Evolutionary conservation across 169 alveolate species (phyloP), one percentile per base, ranked within the genome.

Genomic region (Cryptosporidium tyzzeri): DNA sequence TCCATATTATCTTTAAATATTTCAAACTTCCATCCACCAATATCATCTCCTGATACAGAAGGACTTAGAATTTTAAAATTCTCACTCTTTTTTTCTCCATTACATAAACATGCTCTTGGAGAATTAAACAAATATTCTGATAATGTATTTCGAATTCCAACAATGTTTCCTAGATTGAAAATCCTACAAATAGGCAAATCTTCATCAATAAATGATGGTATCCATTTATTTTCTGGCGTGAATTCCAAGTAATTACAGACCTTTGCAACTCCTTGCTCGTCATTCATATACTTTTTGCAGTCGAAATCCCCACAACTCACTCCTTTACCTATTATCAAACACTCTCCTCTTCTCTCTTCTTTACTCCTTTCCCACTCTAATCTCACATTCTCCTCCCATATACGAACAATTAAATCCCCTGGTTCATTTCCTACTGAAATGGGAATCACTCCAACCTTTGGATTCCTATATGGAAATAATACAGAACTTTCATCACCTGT

Each of bases 11-110:
- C 67, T 31, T 26, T 21, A 33, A 80, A 59, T 18, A 61, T 10
- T 14, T 74, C 71, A 35, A 80, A 26, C 21, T 53, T 59, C 89
- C 89, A 80, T 8, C 89, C 89, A 6, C 70, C 86, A 37, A 6
- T 16, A 10, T 14, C 39, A 18, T 65, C 59, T 37, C 86, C 44
- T 21, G 59, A 26, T 6, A 50, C 39, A 18, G 61, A 62, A 16
- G 89, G 89, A 41, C 89, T 80, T 6, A 65, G 29, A 35, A 65
- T 33, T 10, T 55, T 55, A n/a, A 26, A 35, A n/a, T 37, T 37
- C 31, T 14, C 71, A 65, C 48, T 65, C 6, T n/a, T n/a, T 5
- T 33, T n/a, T 37, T 18, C 41, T 2, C 45, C 41, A 5, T n/a
- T 6, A 48, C 89, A 80, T 6, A 26, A 31, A 26, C 86, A 74